Percentiles rank a stretch among this genome's conserved stretches.
Evolutionary conservation across 306 rosid species (phyloP).

Genomic region (Prunus mume): DNA sequence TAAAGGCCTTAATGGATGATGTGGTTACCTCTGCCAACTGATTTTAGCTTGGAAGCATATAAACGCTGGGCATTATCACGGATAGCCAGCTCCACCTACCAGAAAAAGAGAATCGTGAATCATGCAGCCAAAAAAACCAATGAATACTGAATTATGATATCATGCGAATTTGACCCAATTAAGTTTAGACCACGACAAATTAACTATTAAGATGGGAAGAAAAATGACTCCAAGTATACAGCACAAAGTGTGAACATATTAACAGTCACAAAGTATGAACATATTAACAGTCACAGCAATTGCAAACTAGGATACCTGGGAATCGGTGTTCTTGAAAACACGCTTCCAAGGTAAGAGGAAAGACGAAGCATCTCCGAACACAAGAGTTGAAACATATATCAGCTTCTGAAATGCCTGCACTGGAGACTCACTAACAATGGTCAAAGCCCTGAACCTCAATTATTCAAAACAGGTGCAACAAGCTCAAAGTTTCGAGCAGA

Average conservation of each 20-base stretch:
- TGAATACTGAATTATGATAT: background rate
- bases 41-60: constrained; percentile 75
- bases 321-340: constrained; percentile 80
- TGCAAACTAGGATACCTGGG: constrained; percentile 59
- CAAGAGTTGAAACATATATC: constrained; percentile 89
- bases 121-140: constrained; percentile 9
- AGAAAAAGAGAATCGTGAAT: constrained; percentile 16
- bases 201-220: background rate
- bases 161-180: background rate
- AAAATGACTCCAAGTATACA: background rate
- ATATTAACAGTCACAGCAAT: background rate
- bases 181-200: background rate
- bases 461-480: background rate
- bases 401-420: constrained; percentile 99
- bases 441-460: constrained; percentile 61
- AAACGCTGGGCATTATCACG: constrained; percentile 92
- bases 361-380: constrained; percentile 93
- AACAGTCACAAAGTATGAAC: background rate
- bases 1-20: constrained; percentile 14
- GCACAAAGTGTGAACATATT: background rate
- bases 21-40: constrained; percentile 74
- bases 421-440: constrained; percentile 66
- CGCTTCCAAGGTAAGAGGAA: constrained; percentile 99
- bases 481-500: constrained; percentile 15
- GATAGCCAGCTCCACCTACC: constrained; percentile 85